Percentiles rank a stretch among this genome's conserved stretches.
Evolutionary conservation across 345 rosid species (phyloP).

Genomic region (Eucalyptus cloeziana): DNA sequence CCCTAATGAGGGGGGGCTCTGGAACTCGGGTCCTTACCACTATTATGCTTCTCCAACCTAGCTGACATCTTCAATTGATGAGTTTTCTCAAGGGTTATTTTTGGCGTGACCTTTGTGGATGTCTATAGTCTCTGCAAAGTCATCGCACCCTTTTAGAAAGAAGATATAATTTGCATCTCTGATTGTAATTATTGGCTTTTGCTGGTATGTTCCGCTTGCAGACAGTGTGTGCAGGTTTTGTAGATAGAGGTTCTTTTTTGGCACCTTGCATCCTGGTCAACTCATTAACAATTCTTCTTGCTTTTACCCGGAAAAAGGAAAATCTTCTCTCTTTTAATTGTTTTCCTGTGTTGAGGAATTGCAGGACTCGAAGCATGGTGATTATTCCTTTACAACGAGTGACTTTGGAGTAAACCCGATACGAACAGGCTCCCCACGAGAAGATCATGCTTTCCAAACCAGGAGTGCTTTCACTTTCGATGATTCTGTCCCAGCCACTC

Average conservation of each 20-base stretch:
- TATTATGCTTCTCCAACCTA: background rate
- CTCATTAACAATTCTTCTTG: background rate
- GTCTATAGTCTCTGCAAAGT: background rate
- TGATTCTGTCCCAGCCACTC: constrained; percentile 85
- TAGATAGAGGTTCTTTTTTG: background rate
- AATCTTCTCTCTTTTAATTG: background rate
- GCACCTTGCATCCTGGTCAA: background rate
- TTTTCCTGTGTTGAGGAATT: background rate
- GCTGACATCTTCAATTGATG: background rate
- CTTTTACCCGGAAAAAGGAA: background rate
- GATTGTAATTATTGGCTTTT: background rate
- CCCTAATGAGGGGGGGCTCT: background rate
- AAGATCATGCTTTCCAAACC: constrained; percentile 33
- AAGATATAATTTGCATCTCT: background rate
- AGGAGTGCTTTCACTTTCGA: constrained; percentile 65
- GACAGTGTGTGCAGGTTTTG: background rate
- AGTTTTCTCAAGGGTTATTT: background rate
- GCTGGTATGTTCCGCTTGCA: background rate
- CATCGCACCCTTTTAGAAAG: background rate
- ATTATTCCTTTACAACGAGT: constrained; percentile 43
- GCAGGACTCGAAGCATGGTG: background rate
- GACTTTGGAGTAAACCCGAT: constrained; percentile 47
- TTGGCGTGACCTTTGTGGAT: background rate
- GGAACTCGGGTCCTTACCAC: background rate
- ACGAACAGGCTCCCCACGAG: constrained; percentile 47